phyloP scores from a whole-genome alignment of 2,329 filamentous ascomycete species.

The Mycogone perniciosa region DNA sequence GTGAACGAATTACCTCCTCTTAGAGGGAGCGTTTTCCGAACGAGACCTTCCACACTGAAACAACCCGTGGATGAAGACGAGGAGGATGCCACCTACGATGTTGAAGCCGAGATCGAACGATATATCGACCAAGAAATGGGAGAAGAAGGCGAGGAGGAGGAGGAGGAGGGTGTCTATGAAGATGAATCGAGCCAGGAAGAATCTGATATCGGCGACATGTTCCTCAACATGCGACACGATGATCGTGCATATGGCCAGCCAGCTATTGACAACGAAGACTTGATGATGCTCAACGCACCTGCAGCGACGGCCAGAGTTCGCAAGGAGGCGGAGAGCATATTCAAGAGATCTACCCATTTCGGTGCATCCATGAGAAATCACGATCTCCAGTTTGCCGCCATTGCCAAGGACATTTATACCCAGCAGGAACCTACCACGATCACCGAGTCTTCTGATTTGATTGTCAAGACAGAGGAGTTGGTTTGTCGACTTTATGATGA shows the following conservation, averaged over 20 bases:
- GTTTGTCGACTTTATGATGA: conserved; percentile 60
- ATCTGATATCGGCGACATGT: conserved; percentile 41
- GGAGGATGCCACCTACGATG: conserved; percentile 25
- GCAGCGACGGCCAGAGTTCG: conserved; percentile 47
- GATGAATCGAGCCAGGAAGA: conserved; percentile 34
- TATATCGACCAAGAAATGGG: conserved; percentile 34
- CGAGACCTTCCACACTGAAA: conserved; percentile 16
- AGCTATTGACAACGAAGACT: conserved; percentile 40
- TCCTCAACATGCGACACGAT: conserved; percentile 42
- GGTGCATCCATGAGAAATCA: conserved; percentile 38
- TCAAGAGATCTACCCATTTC: conserved; percentile 45
- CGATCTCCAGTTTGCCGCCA: conserved; percentile 58
- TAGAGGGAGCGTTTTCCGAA: conserved; percentile 28
- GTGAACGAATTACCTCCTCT: conserved; percentile 29
- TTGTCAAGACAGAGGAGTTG: conserved; percentile 69
- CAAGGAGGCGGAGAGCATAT: conserved; percentile 50
- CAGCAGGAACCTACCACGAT: conserved; percentile 52
- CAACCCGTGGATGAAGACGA: conserved; percentile 17
- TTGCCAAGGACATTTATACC: conserved; percentile 64
- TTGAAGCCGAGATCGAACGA: conserved; percentile 31
- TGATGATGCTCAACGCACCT: conserved; percentile 51
- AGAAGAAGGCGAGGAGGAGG: conserved; percentile 34
- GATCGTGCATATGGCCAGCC: conserved; percentile 33
- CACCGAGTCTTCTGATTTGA: conserved; percentile 62
- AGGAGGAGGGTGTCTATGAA: conserved; percentile 31